phyloP scores from a whole-genome alignment of 2,329 filamentous ascomycete species.

The Colletotrichum sp. region DNA sequence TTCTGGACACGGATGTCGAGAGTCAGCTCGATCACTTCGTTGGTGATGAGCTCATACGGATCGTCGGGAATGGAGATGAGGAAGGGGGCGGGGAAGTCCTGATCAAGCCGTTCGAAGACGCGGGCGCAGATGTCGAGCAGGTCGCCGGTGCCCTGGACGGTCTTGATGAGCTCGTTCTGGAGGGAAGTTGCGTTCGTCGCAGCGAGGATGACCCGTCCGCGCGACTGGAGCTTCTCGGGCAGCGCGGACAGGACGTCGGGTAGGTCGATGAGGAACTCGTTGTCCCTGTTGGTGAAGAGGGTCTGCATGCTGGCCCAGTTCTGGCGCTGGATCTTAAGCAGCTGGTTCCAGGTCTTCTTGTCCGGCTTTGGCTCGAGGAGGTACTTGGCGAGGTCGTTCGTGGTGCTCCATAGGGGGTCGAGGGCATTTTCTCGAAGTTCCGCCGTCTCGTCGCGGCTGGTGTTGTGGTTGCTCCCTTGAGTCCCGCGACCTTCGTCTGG shows the following conservation, averaged over 20 bases:
- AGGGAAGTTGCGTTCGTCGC: conserved; percentile 40
- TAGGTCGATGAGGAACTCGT: conserved; percentile 33
- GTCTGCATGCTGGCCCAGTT: conserved; percentile 29
- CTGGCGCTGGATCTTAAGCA: conserved; percentile 14
- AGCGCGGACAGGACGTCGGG: neutral
- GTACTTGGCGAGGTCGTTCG: conserved; percentile 30
- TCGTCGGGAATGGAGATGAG: conserved; percentile 17
- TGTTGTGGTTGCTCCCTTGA: neutral
- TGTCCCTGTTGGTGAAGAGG: conserved; percentile 24
- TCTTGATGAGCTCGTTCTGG: conserved; percentile 28
- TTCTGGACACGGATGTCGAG: conserved; percentile 42
- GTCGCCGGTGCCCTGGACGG: conserved; percentile 19
- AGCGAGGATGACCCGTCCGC: conserved; percentile 25
- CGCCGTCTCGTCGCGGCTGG: neutral
- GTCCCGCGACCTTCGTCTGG: neutral
- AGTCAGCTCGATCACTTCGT: conserved; percentile 27
- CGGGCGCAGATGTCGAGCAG: conserved; percentile 23
- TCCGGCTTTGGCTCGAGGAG: conserved; percentile 18
- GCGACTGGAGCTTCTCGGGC: neutral
- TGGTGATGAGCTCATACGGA: neutral
- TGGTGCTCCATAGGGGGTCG: conserved; percentile 28
- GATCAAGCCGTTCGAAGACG: conserved; percentile 33
- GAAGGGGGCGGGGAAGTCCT: conserved; percentile 34
- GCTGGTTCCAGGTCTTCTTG: neutral
- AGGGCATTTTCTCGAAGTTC: conserved; percentile 22